Conservation (phyloP, 2,329 filamentous ascomycete species). For the Emericellopsis cladophorae region DNA sequence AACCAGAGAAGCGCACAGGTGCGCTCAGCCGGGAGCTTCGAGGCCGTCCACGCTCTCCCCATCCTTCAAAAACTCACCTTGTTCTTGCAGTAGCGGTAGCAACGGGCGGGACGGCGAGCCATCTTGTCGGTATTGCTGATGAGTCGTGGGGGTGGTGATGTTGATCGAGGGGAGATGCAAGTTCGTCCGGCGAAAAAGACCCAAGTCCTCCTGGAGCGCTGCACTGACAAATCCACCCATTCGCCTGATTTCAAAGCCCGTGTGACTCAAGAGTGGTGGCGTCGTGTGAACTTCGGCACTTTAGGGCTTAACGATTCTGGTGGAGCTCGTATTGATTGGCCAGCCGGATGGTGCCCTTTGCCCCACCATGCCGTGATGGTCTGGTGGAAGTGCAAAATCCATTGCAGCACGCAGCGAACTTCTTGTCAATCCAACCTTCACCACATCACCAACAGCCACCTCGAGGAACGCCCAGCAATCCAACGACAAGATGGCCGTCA, state of each 20-base stretch:
- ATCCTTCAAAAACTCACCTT: slow-evolving; percentile 55
- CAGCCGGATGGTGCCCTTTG: slow-evolving; percentile 1
- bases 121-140: slow-evolving; percentile 63
- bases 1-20: too few relatives aligned
- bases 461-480: slow-evolving; percentile 8
- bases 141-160: slow-evolving; percentile 18
- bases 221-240: slow-evolving; percentile 13
- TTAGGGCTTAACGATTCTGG: slow-evolving; percentile 20
- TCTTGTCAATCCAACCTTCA: background rate
- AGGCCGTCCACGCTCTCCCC: background rate
- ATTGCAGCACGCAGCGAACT: background rate
- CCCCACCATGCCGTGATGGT: background rate
- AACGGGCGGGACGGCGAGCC: slow-evolving; percentile 98
- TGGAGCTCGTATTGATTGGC: slow-evolving; percentile 1
- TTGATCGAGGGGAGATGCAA: slow-evolving; percentile 16
- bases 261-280: slow-evolving; percentile 10
- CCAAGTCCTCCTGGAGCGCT: slow-evolving; percentile 10
- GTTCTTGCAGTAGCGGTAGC: slow-evolving; percentile 99
- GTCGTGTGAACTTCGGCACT: slow-evolving; percentile 23
- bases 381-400: background rate
- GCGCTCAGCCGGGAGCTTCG: too few relatives aligned
- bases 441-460: background rate
- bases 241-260: slow-evolving; percentile 43
- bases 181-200: slow-evolving; percentile 6
- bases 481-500: slow-evolving; percentile 48